phyloP scores from a whole-genome alignment of 768 basidiomycete genomes.

The Cystobasidium onofrii region DNA sequence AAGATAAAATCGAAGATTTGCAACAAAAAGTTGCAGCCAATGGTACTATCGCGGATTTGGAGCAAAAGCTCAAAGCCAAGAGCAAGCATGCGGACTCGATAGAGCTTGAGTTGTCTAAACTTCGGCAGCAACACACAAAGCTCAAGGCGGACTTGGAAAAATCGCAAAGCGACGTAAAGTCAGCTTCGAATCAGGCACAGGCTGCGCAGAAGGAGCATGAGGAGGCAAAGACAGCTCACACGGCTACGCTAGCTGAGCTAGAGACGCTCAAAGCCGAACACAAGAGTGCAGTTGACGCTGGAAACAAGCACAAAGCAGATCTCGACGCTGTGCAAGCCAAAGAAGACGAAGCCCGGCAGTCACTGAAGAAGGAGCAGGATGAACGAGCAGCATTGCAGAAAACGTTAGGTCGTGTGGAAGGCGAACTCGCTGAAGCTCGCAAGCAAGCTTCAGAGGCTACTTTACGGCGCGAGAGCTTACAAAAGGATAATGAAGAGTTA shows the following conservation, averaged over 20 bases:
- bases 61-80: slow-evolving; percentile 25
- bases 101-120: slow-evolving; percentile 27
- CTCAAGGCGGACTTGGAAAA: slow-evolving; percentile 10
- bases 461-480: slow-evolving; percentile 12
- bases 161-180: not conserved
- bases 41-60: slow-evolving; percentile 21
- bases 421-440: not conserved
- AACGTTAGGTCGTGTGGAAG: not conserved
- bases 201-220: not conserved
- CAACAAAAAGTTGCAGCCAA: slow-evolving; percentile 10
- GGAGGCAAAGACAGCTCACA: not conserved
- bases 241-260: not conserved
- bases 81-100: slow-evolving; percentile 26
- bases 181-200: not conserved
- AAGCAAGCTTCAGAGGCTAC: slow-evolving; percentile 9
- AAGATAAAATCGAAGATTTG: slow-evolving; percentile 2
- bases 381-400: not conserved
- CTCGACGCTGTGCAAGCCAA: not conserved
- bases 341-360: not conserved
- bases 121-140: not conserved
- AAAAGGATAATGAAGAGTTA: slow-evolving; percentile 31
- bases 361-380: not conserved
- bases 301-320: not conserved
- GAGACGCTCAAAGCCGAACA: not conserved
- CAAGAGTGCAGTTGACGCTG: not conserved